Percentiles rank a stretch among this genome's conserved stretches.
phyloP scores from a whole-genome alignment of 2,329 filamentous ascomycete genomes.

The Apiospora saccharicola region DNA sequence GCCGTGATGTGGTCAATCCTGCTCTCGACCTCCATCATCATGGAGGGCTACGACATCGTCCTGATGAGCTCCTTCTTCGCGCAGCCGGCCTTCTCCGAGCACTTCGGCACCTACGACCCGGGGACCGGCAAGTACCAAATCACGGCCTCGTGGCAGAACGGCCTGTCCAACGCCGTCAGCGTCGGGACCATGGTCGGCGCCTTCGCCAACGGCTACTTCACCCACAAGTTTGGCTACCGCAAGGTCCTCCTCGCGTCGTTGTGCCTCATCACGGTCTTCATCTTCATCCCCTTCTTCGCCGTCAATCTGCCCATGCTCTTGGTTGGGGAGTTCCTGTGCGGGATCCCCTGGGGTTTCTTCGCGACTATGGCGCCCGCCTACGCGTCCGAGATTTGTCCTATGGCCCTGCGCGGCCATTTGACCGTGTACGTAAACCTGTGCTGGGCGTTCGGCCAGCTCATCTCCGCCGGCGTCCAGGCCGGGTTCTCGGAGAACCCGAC shows the following conservation, averaged over 20 bases:
- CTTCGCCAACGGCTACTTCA: slow-evolving; percentile 47
- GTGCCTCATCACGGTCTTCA: slow-evolving; percentile 42
- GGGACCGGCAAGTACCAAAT: slow-evolving; percentile 45
- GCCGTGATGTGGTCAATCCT: slow-evolving; percentile 32
- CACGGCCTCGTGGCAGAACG: slow-evolving; percentile 51
- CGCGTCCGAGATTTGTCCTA: slow-evolving; percentile 46
- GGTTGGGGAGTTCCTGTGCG: slow-evolving; percentile 45
- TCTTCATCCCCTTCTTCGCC: slow-evolving; percentile 48
- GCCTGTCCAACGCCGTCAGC: slow-evolving; percentile 35
- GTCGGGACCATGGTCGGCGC: slow-evolving; percentile 52
- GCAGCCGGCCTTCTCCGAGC: slow-evolving; percentile 39
- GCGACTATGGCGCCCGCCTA: slow-evolving; percentile 47
- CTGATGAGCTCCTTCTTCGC: slow-evolving; percentile 44
- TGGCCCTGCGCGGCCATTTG: slow-evolving; percentile 47
- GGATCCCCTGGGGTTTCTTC: slow-evolving; percentile 46
- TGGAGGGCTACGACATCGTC: slow-evolving; percentile 38
- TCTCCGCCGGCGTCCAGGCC: slow-evolving; percentile 46
- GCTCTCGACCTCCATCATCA: slow-evolving; percentile 39
- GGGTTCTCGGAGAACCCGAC: slow-evolving; percentile 40
- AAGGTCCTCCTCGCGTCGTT: slow-evolving; percentile 47
- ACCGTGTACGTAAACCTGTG: slow-evolving; percentile 49
- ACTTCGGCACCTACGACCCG: slow-evolving; percentile 36
- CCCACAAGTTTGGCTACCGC: slow-evolving; percentile 45
- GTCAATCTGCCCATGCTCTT: slow-evolving; percentile 40
- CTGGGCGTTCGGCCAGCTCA: slow-evolving; percentile 51